Conservation (phyloP, 1,284 basidiomycete species). For the Violaceomyces palustris region DNA sequence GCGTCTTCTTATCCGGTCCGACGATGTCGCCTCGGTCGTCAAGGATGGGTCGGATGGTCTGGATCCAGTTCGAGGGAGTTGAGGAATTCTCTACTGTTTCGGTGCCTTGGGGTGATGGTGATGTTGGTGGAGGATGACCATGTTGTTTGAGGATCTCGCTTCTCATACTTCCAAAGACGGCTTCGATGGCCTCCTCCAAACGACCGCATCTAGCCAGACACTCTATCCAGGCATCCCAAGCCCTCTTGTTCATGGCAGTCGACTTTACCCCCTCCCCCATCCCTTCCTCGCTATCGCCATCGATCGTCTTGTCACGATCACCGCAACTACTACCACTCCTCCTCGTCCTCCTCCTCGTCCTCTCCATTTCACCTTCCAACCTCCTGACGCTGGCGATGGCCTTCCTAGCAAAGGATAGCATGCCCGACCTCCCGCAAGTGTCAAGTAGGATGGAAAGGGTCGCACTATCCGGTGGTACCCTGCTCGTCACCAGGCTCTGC, state of each 20-base stretch:
- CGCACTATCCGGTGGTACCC: slow-evolving; percentile 59
- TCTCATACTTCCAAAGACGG: slow-evolving; percentile 65
- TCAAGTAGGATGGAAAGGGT: slow-evolving; percentile 79
- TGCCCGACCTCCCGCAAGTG: slow-evolving; percentile 65
- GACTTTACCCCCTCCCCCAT: slow-evolving; percentile 56
- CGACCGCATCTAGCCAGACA: slow-evolving; percentile 70
- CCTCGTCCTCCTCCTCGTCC: slow-evolving; percentile 53
- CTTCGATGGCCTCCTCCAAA: slow-evolving; percentile 66
- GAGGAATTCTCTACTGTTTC: too few relatives aligned
- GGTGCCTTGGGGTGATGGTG: too few relatives aligned
- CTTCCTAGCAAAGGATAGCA: slow-evolving; percentile 15
- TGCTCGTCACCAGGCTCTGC: slow-evolving; percentile 62
- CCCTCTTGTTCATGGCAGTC: slow-evolving; percentile 56
- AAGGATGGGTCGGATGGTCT: slow-evolving; percentile 9
- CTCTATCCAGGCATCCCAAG: slow-evolving; percentile 78
- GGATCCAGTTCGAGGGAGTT: too few relatives aligned
- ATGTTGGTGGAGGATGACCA: too few relatives aligned
- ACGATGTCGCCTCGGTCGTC: slow-evolving; percentile 10
- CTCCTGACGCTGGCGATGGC: slow-evolving; percentile 11
- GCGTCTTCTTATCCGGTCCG: slow-evolving; percentile 44
- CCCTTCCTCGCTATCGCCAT: slow-evolving; percentile 59
- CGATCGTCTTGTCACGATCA: too few relatives aligned
- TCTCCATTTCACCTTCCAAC: slow-evolving; percentile 52
- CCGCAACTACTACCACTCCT: too few relatives aligned
- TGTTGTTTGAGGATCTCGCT: too few relatives aligned